Base-by-base conservation (phyloP, 148 eudicot genomes). In the Bassia scoparia region DNA sequence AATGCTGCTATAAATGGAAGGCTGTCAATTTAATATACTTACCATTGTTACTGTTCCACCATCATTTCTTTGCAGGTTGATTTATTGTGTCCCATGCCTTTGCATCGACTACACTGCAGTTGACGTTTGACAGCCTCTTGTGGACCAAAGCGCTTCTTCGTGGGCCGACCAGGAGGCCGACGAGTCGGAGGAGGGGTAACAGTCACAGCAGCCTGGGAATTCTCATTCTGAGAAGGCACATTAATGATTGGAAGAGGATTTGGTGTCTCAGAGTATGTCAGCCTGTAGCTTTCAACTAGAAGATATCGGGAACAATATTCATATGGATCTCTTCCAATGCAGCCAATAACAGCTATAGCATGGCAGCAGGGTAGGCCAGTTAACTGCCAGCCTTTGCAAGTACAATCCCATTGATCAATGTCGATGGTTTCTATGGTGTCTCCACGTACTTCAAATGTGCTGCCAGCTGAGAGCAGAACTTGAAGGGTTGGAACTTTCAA, bases 111-210 rank as follows among this genome's bases (percentile, higher is more conserved):
- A 70, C 98, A 94, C 74, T 88, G 95, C 68, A 89, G 87, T 71
- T 88, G 90, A 33, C 98, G 96, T 78, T 88, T 94, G 64, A 63
- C 82, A 33, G 75, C 78, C 33, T 89, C 97, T 30, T 86, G 90
- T 17, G 79, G 73, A 34, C 88, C 84, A 56, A 71, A 67, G 37
- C 79, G 84, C 82, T 94, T 94, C 68, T 85, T 86, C 17, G 92
- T 72, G 35, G 97, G 98, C 69, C 98, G 80, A 15, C 98, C 98
- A 11, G 98, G 96, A n/a, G 98, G 98, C 16, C 98, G 87, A 24
- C 97, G 88, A 5, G 93, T 94, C 10, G 97, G 89, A 53, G 98
- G 98, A 20, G 98, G 97, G 38, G 86, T 91, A 35, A 94, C 98
- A 49, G 84, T 84, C 55, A 87, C 86, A 38, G 67, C 80, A 68